Percentiles rank a stretch among this genome's conserved stretches.
phyloP scores from a whole-genome alignment of 495 filamentous ascomycete genomes.

The Penicillium bovifimosum region DNA sequence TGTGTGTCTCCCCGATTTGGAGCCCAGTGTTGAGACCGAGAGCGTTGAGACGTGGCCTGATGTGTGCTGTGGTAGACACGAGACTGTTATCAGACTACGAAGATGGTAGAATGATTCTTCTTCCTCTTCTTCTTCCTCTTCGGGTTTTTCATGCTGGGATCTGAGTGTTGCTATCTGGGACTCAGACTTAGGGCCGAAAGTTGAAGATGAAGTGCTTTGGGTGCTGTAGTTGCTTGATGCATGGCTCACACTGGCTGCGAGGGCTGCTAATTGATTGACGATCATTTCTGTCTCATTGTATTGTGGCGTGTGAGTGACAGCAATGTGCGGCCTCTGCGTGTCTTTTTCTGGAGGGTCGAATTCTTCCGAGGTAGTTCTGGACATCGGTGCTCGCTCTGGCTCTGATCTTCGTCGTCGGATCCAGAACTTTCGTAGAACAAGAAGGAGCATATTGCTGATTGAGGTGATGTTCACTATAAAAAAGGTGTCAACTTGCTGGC shows the following conservation, averaged over 20 bases:
- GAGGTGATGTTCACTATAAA: background rate
- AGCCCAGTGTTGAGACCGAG: slow-evolving; percentile 1
- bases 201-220: background rate
- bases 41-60: background rate
- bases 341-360: background rate
- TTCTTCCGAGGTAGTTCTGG: background rate
- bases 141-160: background rate
- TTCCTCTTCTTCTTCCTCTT: slow-evolving; percentile 7
- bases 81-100: slow-evolving; percentile 23
- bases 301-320: background rate
- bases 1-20: background rate
- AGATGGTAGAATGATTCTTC: slow-evolving; percentile 26
- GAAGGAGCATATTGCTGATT: slow-evolving; percentile 7
- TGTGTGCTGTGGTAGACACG: slow-evolving; percentile 7
- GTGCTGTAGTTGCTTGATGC: background rate
- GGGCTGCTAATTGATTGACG: slow-evolving; percentile 11
- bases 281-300: slow-evolving; percentile 13
- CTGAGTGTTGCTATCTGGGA: background rate
- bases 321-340: background rate
- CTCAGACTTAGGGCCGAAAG: background rate
- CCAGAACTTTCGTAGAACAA: slow-evolving; percentile 6
- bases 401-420: slow-evolving; percentile 2
- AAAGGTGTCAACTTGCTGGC: background rate
- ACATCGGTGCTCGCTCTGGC: background rate
- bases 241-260: slow-evolving; percentile 13